Conservation (phyloP, 169 alveolate species). For the Eimeria praecox region DNA sequence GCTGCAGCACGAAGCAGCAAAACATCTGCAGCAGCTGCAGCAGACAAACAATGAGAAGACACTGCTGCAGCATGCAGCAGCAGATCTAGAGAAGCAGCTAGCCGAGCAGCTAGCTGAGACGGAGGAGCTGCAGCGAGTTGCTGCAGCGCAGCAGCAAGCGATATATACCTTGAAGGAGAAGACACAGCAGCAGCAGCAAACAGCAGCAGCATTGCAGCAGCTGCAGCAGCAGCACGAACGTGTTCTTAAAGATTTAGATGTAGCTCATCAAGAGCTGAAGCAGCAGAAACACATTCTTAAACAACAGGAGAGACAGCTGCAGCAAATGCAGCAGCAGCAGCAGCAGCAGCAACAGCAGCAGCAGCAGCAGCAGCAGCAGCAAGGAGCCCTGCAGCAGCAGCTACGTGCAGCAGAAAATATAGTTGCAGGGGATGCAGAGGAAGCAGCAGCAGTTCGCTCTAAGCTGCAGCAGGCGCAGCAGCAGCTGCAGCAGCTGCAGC, state of each 20-base stretch:
- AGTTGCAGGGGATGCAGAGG: background rate
- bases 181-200: slow-evolving; percentile 41
- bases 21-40: slow-evolving; percentile 67
- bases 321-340: slow-evolving; percentile 61
- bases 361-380: slow-evolving; percentile 44
- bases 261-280: slow-evolving; percentile 50
- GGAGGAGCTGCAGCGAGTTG: slow-evolving; percentile 63
- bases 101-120: slow-evolving; percentile 60
- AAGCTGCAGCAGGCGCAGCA: slow-evolving; percentile 61
- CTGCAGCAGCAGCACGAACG: slow-evolving; percentile 68
- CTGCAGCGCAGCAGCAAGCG: slow-evolving; percentile 57
- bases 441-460: slow-evolving; percentile 22
- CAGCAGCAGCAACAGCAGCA: slow-evolving; percentile 21
- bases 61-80: slow-evolving; percentile 74
- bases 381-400: slow-evolving; percentile 54
- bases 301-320: slow-evolving; percentile 53
- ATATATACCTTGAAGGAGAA: background rate
- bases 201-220: slow-evolving; percentile 45
- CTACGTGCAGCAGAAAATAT: slow-evolving; percentile 57
- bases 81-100: slow-evolving; percentile 55
- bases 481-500: slow-evolving; percentile 71
- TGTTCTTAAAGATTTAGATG: background rate
- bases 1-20: slow-evolving; percentile 58
- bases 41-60: background rate
- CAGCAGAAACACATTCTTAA: slow-evolving; percentile 38